phyloP scores from a whole-genome alignment of 2,329 filamentous ascomycete species.

The Colletotrichum sp. region DNA sequence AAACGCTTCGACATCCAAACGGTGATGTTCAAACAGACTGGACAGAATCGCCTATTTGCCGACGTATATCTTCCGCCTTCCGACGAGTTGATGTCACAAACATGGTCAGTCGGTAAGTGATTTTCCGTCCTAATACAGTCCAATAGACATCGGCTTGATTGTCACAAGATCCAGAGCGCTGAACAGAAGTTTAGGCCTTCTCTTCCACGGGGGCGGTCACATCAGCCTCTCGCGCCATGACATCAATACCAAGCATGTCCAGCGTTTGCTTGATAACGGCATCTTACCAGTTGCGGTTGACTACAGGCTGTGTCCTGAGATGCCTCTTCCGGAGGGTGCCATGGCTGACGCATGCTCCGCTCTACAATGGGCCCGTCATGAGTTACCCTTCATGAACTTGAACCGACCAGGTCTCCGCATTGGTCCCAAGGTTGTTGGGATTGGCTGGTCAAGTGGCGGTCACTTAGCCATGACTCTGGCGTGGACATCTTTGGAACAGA shows the following conservation, averaged over 20 bases:
- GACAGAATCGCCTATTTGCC: neutral
- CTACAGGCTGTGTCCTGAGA: conserved; percentile 56
- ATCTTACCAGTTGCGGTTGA: conserved; percentile 54
- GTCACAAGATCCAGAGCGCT: no score
- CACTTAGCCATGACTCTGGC: conserved; percentile 47
- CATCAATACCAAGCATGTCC: conserved; percentile 39
- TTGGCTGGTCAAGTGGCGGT: conserved; percentile 57
- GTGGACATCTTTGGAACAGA: conserved; percentile 35
- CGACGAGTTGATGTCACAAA: conserved; percentile 15
- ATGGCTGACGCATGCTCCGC: conserved; percentile 51
- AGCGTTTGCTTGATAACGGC: conserved; percentile 38
- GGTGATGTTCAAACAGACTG: neutral
- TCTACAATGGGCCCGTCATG: conserved; percentile 40
- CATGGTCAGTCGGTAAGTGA: neutral
- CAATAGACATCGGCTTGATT: neutral
- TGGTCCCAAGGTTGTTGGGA: conserved; percentile 36
- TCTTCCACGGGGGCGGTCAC: conserved; percentile 47
- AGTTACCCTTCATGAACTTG: conserved; percentile 33
- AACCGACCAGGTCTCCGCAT: conserved; percentile 19
- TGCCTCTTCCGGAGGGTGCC: conserved; percentile 47
- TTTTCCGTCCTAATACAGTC: neutral
- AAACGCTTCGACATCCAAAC: neutral
- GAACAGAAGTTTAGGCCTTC: neutral
- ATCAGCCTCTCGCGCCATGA: conserved; percentile 42
- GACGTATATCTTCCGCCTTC: neutral